A percentile compares a stretch with the other conserved stretches of the same genome.
These are phyloP conservation scores for Neofusicoccum umdonicola DNA, from an alignment of 2,329 filamentous ascomycete species.

Conservation along the genomic window DNA sequence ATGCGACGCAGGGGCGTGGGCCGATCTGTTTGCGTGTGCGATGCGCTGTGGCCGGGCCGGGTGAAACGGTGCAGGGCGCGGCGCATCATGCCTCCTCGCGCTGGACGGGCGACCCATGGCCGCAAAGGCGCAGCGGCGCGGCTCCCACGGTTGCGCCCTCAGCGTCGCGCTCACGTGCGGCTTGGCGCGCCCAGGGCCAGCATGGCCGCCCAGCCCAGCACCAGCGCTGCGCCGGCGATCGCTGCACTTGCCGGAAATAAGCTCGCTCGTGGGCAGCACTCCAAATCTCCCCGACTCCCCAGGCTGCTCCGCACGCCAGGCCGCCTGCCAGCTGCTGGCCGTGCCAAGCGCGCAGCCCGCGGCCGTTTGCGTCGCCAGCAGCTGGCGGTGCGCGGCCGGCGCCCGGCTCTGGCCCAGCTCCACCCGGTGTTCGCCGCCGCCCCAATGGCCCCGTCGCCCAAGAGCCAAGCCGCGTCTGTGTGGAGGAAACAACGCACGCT, in stretches of 20 bases:
- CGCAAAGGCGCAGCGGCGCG: no score
- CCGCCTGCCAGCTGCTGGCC: neutral
- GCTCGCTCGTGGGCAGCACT: neutral
- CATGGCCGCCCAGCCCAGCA: neutral
- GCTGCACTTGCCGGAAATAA: neutral
- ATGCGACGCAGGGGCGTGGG: conserved; percentile 11
- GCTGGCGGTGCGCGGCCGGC: neutral
- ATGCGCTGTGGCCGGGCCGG: neutral
- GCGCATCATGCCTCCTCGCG: neutral
- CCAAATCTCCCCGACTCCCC: neutral
- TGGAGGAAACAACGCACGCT: neutral
- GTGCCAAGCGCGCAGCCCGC: neutral
- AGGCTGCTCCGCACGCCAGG: neutral
- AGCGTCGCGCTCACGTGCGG: neutral
- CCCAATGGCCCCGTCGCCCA: neutral
- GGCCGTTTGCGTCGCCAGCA: neutral
- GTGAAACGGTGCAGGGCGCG: neutral
- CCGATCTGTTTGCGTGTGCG: neutral
- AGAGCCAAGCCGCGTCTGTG: neutral
- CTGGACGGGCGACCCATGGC: neutral
- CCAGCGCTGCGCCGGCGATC: neutral
- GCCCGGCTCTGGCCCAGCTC: neutral
- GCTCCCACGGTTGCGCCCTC: no score
- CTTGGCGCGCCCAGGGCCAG: neutral
- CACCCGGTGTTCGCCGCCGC: neutral